Evolutionary conservation across 2,329 filamentous ascomycete species (phyloP), one percentile per base, ranked within the genome.

Genomic region (Hirsutella rhossiliensis): DNA sequence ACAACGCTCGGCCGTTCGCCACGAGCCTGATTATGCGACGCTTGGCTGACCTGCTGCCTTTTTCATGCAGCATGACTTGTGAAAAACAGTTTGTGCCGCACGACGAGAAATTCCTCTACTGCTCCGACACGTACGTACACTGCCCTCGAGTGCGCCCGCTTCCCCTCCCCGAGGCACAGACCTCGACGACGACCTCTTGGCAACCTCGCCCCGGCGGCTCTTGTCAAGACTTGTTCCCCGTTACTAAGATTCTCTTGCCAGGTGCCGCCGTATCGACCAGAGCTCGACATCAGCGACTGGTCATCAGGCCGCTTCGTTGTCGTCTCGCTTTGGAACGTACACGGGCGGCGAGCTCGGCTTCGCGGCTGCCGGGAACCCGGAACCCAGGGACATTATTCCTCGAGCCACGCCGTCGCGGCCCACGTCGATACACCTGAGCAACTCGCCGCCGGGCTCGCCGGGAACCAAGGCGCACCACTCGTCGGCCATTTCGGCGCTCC

Each of bases 41-140:
- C 23, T 27, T 27, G 23, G 34, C 43, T 48, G 19, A 47, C 27
- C 11, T 43, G 45, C 18, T 32, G 38, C 46, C 44, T 38, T 19
- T n/a, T 13, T 20, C 7, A 30, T 45, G 47, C 53, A 82, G 78
- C 61, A 81, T 80, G 77, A 74, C 71, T 11, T 82, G 78, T 59
- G 78, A 81, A 58, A 81, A 80, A 62, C 76, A 81, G 61, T 81
- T 81, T 57, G 61, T 78, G 20, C 70, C 76, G 41, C 65, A 70
- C 36, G 72, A 76, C 54, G 75, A 75, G 52, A 72, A 67, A 48
- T 67, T 69, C 48, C 60, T 80, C 38, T 82, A 81, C 63, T 82
- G 78, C 61, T 81, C 78, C 32, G 76, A 80, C 56, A 62, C 67
- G 75, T 80, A 69, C 63, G 76, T 68, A 62, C 66, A 9, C 8